Evolutionary conservation across 192 early-diverging fungal genomes (phyloP).

Genomic region (Coemansia sp.): DNA sequence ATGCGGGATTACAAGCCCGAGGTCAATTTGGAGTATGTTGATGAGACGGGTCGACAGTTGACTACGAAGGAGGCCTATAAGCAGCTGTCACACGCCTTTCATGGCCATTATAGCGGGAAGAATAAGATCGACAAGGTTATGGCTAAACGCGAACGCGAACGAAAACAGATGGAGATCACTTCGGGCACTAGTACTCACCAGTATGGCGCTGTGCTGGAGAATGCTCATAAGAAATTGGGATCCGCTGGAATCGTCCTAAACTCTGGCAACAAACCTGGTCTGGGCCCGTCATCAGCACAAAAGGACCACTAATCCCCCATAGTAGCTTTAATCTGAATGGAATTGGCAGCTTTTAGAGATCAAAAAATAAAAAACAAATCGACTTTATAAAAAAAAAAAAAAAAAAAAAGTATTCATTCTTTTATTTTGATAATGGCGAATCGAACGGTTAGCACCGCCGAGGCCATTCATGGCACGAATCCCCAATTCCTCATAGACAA

Average conservation of each 20-base stretch:
- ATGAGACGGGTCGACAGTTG: slow-evolving; percentile 79
- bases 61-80: slow-evolving; percentile 90
- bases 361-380: too few species aligned
- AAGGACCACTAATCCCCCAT: not conserved
- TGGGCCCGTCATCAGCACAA: not conserved
- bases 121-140: slow-evolving; percentile 90
- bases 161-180: slow-evolving; percentile 69
- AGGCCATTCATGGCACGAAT: slow-evolving; percentile 81
- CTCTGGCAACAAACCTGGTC: slow-evolving; percentile 59
- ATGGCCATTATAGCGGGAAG: slow-evolving; percentile 90
- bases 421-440: slow-evolving; percentile 56
- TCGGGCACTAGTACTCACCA: slow-evolving; percentile 75
- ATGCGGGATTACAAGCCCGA: slow-evolving; percentile 92
- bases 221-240: slow-evolving; percentile 66
- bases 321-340: not conserved
- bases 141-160: slow-evolving; percentile 79
- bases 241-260: slow-evolving; percentile 80
- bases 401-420: too few species aligned
- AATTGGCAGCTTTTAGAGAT: too few species aligned
- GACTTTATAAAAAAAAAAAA: too few species aligned
- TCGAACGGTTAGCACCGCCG: slow-evolving; percentile 67
- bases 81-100: slow-evolving; percentile 90
- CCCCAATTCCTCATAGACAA: slow-evolving; percentile 95
- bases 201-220: slow-evolving; percentile 67
- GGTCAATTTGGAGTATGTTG: slow-evolving; percentile 87